Evolutionary conservation across 139 green algal genomes (phyloP).

Genomic region (Chlorella sp.): DNA sequence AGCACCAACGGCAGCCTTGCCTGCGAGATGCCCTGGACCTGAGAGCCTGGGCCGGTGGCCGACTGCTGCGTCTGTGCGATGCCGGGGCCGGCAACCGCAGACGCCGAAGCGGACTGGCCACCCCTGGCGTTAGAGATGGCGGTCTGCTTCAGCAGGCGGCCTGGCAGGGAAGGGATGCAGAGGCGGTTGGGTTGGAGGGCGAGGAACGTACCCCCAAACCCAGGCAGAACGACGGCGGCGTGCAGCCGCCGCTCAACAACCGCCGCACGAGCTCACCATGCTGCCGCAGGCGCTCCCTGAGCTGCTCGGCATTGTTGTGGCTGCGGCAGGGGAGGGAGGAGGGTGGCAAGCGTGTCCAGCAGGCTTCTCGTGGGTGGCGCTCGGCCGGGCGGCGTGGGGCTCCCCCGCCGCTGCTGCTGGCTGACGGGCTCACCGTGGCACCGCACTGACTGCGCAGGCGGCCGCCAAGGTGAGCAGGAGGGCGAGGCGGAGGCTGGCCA

Average conservation of each 20-base stretch:
- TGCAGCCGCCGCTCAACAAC: no score
- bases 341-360: neutral
- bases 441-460: neutral
- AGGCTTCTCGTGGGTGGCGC: neutral
- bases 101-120: neutral
- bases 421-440: neutral
- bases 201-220: no score
- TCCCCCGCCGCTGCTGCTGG: no score
- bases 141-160: neutral
- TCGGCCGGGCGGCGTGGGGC: neutral
- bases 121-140: slow-evolving; percentile 7
- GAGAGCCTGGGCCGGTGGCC: slow-evolving; percentile 16
- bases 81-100: neutral
- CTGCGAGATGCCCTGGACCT: slow-evolving; percentile 15
- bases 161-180: neutral
- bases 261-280: neutral
- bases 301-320: neutral
- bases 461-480: slow-evolving; percentile 2
- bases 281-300: neutral
- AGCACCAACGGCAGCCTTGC: no score
- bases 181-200: neutral
- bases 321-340: neutral
- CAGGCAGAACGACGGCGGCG: no score
- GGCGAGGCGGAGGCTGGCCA: no score
- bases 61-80: slow-evolving; percentile 1